A percentile compares a stretch with the other conserved stretches of the same genome.
Evolutionary conservation across 305 asterid genomes (phyloP).

Genomic region (Nicotiana rustica): DNA sequence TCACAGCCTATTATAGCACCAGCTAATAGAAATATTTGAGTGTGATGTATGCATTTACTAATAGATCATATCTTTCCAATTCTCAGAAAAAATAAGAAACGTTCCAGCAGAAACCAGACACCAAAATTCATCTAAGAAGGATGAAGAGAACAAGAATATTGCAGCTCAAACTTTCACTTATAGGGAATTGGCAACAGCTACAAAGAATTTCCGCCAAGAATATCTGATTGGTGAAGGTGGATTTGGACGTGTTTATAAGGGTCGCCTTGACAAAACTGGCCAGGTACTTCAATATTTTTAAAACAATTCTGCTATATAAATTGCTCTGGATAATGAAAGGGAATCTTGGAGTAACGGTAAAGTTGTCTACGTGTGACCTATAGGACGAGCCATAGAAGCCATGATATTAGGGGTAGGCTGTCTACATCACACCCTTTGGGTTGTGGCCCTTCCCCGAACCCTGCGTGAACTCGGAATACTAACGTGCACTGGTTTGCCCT

Average conservation of each 20-base stretch:
- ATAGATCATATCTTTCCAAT: background rate
- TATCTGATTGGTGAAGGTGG: slow-evolving; percentile 58
- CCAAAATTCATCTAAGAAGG: slow-evolving; percentile 38
- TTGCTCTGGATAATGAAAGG: too few species aligned
- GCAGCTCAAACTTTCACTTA: slow-evolving; percentile 82
- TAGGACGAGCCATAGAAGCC: too few species aligned
- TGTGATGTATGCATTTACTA: background rate
- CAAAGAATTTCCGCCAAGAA: slow-evolving; percentile 55
- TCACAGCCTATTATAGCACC: background rate
- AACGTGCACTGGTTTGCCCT: too few species aligned
- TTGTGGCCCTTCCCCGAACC: too few species aligned
- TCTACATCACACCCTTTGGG: too few species aligned
- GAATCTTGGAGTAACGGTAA: too few species aligned
- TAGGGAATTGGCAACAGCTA: slow-evolving; percentile 66
- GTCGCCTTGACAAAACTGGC: slow-evolving; percentile 63
- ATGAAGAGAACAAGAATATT: slow-evolving; percentile 57
- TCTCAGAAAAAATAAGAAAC: slow-evolving; percentile 13
- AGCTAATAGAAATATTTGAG: too few species aligned
- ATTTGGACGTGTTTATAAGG: slow-evolving; percentile 76
- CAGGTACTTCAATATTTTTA: slow-evolving; percentile 50
- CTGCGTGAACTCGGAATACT: too few species aligned
- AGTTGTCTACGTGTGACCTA: too few species aligned
- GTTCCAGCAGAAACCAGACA: slow-evolving; percentile 37
- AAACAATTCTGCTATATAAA: too few species aligned
- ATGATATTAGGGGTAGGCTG: too few species aligned